A percentile compares a stretch with the other conserved stretches of the same genome.
phyloP scores from a whole-genome alignment of 331 rosid genomes.

The Prunus yedoensis region DNA sequence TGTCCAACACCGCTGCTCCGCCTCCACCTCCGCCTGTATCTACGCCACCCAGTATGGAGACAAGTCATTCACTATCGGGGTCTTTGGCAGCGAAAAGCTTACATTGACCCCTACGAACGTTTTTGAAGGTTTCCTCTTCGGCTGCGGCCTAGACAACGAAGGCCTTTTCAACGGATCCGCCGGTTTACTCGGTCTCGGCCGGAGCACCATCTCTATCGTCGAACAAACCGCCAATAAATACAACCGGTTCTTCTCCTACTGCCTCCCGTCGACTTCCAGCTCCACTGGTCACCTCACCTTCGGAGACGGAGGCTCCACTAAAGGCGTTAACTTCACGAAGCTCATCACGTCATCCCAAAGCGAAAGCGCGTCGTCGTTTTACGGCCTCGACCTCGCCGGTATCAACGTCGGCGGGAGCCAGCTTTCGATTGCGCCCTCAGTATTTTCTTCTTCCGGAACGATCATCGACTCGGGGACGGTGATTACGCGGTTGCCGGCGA shows the following conservation, averaged over 20 bases:
- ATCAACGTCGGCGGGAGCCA: slow-evolving; percentile 34
- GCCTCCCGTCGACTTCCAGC: slow-evolving; percentile 62
- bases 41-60: slow-evolving; percentile 55
- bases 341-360: slow-evolving; percentile 24
- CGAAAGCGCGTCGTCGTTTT: slow-evolving; percentile 26
- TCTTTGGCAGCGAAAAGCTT: slow-evolving; percentile 47
- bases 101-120: slow-evolving; percentile 29
- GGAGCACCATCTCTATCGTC: slow-evolving; percentile 59
- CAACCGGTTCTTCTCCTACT: slow-evolving; percentile 60
- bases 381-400: slow-evolving; percentile 41
- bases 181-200: slow-evolving; percentile 77
- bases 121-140: slow-evolving; percentile 40
- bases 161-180: slow-evolving; percentile 49
- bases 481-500: slow-evolving; percentile 60
- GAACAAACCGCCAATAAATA: slow-evolving; percentile 64
- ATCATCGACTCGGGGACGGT: slow-evolving; percentile 82
- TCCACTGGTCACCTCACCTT: slow-evolving; percentile 52
- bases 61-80: slow-evolving; percentile 52
- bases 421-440: slow-evolving; percentile 33
- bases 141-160: slow-evolving; percentile 63
- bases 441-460: slow-evolving; percentile 45
- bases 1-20: slow-evolving; percentile 39
- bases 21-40: slow-evolving; percentile 35
- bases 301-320: slow-evolving; percentile 12
- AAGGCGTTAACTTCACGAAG: slow-evolving; percentile 44